Base-by-base conservation (phyloP, 2,329 filamentous ascomycete species). In the Cercospora janseana region DNA sequence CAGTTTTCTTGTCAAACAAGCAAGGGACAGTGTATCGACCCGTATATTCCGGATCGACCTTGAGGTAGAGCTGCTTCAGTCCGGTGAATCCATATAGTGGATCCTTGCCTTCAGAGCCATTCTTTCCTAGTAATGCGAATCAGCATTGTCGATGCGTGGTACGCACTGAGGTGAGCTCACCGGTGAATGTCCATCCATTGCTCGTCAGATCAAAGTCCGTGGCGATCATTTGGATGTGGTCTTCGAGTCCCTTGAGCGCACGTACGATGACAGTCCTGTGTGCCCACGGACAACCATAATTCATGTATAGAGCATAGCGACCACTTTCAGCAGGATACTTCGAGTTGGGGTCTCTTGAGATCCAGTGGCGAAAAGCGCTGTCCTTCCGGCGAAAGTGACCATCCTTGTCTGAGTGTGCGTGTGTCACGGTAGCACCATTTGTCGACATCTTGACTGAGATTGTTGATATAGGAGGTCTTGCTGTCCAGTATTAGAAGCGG, bases 1-100 rank as follows among this genome's bases (percentile, higher is more conserved):
- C 61, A 31, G 74, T 74, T 65, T 85, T 80, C 65, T 81, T 85
- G 58, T 88, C 85, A 74, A 81, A 87, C 42, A 95, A 75, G 20
- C 88, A 80, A 0, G 89, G 89, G 15, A 95, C 87, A 0, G 88
- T 93, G 66, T 88, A 89, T n/a, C 89, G 78, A 1, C 84, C 87
- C 1, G 70, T 63, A 63, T 88, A 92, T 28, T 80, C 70, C 0
- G 82, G 77, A 60, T 90, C 79, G 5, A 79, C 81, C 56, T 78
- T 77, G 68, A 88, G 81, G 72, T 94, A 94, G 32, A 94, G 67
- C 41, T 93, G 75, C 48, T 83, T 81, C 35, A 91, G 73, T 68
- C 86, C 74, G 48, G 80, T 82, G 68, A 85, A 83, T 13, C 81
- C 84, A 43, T 82, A 77, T 8, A 87, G 63, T 56, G 85, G 78